Evolutionary conservation across 108 stramenopile species (phyloP), one percentile per base, ranked within the genome.

Genomic region (Skeletonema tropicum): DNA sequence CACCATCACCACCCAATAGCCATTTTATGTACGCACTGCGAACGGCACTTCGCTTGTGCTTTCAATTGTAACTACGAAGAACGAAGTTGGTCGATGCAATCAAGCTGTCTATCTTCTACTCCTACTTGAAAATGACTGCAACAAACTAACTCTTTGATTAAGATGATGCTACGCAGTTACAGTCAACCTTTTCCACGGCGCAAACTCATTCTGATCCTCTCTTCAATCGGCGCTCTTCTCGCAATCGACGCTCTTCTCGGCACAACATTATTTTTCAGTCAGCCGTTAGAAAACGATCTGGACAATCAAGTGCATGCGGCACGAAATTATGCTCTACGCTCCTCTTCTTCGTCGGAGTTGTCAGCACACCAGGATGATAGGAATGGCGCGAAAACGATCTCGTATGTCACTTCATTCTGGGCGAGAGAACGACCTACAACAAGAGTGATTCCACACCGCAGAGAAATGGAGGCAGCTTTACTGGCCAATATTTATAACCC

Each of bases 381-480:
- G 0, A 23, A 52, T 8, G 6, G 23, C 0, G 49, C 7, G 49
- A 52, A 52, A 8, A n/a, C n/a, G n/a, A 6, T 52, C 0, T 52
- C 49, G 6, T 52, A 52, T 21, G 8, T 52, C 21, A 52, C 49
- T 6, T 52, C 49, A 3, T 52, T 52, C 49, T 52, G 49, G 49
- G 49, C 49, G 23, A 25, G 23, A 52, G 21, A 23, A 3, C 32
- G 32, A 52, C 49, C 3, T 6, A 0, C 2, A 23, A 52, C 49
- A 52, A 52, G 23, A 19, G 4, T 52, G 5, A 23, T 23, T 21
- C 49, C 49, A 52, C 49, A 52, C 5, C 49, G 36, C 7, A 52
- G 49, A 52, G 49, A 52, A 52, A 21, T 52, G 4, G 49, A 52
- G 49, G 49, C 49, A 23, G 49, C 49, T 52, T 8, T 52, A 52